Evolutionary conservation across 2,329 filamentous ascomycete species (phyloP).

Genomic region (Pseudogymnoascus sp.): DNA sequence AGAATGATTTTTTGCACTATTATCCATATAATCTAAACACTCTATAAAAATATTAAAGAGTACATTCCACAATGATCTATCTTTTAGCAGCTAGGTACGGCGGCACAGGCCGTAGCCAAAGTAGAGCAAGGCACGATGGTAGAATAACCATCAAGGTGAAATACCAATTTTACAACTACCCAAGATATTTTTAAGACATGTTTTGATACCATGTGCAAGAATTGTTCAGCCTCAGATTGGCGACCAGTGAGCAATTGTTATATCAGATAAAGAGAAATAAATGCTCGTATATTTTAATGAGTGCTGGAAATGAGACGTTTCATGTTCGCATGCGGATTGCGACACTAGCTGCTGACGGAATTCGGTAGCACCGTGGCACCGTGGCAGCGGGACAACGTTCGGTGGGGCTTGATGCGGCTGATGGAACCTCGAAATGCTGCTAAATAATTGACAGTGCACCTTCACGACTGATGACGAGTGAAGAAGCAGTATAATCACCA

Average conservation of each 20-base stretch:
- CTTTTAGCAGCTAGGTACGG: no score
- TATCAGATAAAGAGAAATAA: background rate
- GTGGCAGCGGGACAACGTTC: background rate
- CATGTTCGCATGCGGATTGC: slow-evolving; percentile 1
- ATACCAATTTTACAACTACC: background rate
- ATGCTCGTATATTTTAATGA: background rate
- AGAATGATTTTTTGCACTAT: no score
- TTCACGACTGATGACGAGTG: background rate
- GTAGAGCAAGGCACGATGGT: background rate
- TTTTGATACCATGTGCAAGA: background rate
- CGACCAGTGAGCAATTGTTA: background rate
- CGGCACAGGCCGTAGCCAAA: no score
- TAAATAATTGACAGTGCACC: background rate
- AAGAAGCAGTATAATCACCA: background rate
- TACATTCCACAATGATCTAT: no score
- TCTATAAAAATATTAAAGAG: no score
- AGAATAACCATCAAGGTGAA: background rate
- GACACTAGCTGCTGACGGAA: slow-evolving; percentile 2
- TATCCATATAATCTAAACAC: no score
- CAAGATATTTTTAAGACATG: background rate
- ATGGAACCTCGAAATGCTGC: background rate
- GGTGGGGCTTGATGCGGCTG: slow-evolving; percentile 2
- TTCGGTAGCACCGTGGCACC: background rate
- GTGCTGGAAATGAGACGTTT: slow-evolving; percentile 2
- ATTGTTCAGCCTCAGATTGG: background rate